Conservation (phyloP, 495 filamentous ascomycete genomes). For the Lepraria neglecta region DNA sequence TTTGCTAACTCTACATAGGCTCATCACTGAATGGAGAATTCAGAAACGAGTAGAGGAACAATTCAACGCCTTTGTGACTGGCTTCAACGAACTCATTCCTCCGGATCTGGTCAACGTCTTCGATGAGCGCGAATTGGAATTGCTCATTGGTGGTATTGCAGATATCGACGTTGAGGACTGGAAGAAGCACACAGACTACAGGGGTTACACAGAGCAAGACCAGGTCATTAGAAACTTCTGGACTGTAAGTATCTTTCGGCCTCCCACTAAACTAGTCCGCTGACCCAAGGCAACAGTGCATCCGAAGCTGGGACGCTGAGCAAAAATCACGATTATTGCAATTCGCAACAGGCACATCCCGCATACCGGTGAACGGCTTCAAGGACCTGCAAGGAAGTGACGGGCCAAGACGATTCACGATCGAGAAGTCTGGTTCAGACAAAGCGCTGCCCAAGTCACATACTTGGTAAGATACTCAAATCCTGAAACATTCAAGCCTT, state of each 20-base stretch:
- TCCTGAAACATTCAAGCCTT: not conserved
- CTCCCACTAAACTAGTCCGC: constrained; percentile 10
- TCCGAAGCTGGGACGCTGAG: constrained; percentile 94
- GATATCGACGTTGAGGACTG: constrained; percentile 99
- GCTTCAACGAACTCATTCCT: constrained; percentile 96
- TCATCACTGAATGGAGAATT: constrained; percentile 98
- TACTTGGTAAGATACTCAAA: constrained; percentile 71
- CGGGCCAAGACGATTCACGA: constrained; percentile 90
- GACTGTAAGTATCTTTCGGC: constrained; percentile 56
- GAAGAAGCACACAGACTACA: constrained; percentile 99
- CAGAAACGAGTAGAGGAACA: constrained; percentile 96
- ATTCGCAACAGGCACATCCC: constrained; percentile 94
- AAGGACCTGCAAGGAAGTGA: constrained; percentile 98
- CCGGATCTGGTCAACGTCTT: constrained; percentile 97
- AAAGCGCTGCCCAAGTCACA: constrained; percentile 90
- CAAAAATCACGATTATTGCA: constrained; percentile 95
- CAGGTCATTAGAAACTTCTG: constrained; percentile 98
- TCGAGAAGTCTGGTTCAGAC: constrained; percentile 92
- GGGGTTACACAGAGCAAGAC: constrained; percentile 96
- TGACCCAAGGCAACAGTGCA: constrained; percentile 40
- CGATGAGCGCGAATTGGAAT: constrained; percentile 92
- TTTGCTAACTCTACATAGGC: constrained; percentile 36
- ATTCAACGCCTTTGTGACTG: constrained; percentile 94
- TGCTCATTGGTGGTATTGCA: constrained; percentile 96
- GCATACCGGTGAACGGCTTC: constrained; percentile 99